Conservation (phyloP, 768 basidiomycete genomes). For the Fomitopsis pulvina region DNA sequence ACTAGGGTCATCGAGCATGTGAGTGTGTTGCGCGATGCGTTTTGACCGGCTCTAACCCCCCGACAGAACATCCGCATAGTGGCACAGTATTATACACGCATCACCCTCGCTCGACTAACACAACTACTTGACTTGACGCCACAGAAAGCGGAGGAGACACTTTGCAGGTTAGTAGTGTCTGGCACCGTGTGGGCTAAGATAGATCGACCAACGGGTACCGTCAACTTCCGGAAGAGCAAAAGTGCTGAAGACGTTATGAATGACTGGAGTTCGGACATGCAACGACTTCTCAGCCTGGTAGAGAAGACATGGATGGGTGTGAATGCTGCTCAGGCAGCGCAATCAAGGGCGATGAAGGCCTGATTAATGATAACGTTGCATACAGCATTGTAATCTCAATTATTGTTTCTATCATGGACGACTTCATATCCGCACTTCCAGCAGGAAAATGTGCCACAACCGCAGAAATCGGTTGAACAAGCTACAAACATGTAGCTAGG, state of each 20-base stretch:
- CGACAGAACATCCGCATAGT: constrained; percentile 91
- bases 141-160: constrained; percentile 80
- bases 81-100: constrained; percentile 90
- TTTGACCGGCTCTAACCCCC: neutral
- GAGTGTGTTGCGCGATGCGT: constrained; percentile 23
- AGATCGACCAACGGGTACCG: constrained; percentile 85
- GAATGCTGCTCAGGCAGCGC: constrained; percentile 84
- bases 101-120: constrained; percentile 77
- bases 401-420: neutral
- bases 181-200: constrained; percentile 91
- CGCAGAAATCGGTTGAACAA: too few relatives aligned
- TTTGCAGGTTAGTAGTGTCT: constrained; percentile 85
- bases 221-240: constrained; percentile 80
- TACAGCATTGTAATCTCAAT: neutral
- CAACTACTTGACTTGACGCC: constrained; percentile 79
- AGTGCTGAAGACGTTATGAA: constrained; percentile 93
- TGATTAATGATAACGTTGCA: too few relatives aligned
- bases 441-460: too few relatives aligned
- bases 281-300: constrained; percentile 80
- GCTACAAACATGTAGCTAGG: neutral
- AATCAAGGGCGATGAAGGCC: constrained; percentile 48
- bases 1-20: constrained; percentile 96
- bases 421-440: too few relatives aligned
- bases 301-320: constrained; percentile 99
- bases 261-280: constrained; percentile 97